Conservation (phyloP, 2,329 filamentous ascomycete species). For the Aspergillus aculeatinus region DNA sequence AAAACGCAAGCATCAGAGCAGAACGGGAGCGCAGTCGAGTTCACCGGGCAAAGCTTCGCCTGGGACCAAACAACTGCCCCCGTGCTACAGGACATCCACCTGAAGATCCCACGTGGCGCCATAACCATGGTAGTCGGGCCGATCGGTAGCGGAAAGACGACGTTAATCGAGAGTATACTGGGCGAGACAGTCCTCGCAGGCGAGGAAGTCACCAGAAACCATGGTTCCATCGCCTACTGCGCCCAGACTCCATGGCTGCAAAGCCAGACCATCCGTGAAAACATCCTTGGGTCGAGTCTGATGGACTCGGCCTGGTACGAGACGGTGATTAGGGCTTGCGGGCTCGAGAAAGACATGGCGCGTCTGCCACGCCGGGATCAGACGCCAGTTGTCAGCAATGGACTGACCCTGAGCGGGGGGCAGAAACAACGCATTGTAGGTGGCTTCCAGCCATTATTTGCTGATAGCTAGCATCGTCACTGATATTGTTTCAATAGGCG, state of each 20-base stretch:
- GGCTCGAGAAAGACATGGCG: slow-evolving; percentile 29
- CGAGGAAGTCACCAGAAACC: slow-evolving; percentile 1
- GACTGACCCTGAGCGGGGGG: slow-evolving; percentile 46
- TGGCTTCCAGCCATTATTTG: neutral
- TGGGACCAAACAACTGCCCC: slow-evolving; percentile 7
- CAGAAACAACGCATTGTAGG: slow-evolving; percentile 46
- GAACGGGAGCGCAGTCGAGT: neutral
- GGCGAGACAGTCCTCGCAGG: slow-evolving; percentile 26
- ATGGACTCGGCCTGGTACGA: slow-evolving; percentile 33
- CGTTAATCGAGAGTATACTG: slow-evolving; percentile 36
- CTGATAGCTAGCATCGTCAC: neutral
- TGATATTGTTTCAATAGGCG: slow-evolving; percentile 16
- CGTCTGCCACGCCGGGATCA: slow-evolving; percentile 30
- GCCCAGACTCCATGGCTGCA: slow-evolving; percentile 23
- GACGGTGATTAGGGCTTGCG: slow-evolving; percentile 27
- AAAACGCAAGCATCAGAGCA: slow-evolving; percentile 27
- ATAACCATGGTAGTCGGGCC: slow-evolving; percentile 39
- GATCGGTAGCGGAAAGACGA: slow-evolving; percentile 49
- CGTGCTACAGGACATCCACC: slow-evolving; percentile 17
- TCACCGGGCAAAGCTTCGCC: slow-evolving; percentile 16
- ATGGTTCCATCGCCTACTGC: slow-evolving; percentile 21
- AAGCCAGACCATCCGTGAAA: slow-evolving; percentile 23
- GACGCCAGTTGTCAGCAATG: slow-evolving; percentile 44
- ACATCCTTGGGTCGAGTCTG: slow-evolving; percentile 25
- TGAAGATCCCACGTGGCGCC: slow-evolving; percentile 11